phyloP scores from a whole-genome alignment of 768 basidiomycete genomes.

The Hortiboletus campestris region DNA sequence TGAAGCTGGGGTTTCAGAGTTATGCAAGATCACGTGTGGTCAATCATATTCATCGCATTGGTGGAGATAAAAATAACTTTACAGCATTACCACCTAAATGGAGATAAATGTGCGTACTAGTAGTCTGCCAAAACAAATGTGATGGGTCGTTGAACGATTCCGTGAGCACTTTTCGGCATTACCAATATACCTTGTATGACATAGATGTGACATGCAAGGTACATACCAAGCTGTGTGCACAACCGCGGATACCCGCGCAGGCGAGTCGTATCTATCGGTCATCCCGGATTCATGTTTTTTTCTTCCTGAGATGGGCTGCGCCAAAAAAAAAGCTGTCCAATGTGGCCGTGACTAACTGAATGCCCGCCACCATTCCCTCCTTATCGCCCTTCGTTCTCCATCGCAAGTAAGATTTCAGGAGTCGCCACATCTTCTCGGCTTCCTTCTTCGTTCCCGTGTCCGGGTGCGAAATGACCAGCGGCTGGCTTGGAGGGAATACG shows the following conservation, averaged over 20 bases:
- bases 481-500: constrained; percentile 31
- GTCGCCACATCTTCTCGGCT: background rate
- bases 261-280: background rate
- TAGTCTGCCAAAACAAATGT: too few species aligned
- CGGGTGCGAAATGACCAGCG: background rate
- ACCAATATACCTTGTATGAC: too few species aligned
- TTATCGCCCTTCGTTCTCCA: constrained; percentile 8
- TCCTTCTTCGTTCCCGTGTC: constrained; percentile 4
- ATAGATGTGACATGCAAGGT: background rate
- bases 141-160: too few species aligned
- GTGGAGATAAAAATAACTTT: too few species aligned
- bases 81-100: too few species aligned
- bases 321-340: background rate
- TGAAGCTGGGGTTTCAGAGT: too few species aligned
- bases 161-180: too few species aligned
- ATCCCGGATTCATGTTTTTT: background rate
- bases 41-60: too few species aligned
- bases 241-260: background rate
- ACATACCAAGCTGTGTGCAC: background rate
- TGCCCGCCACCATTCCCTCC: background rate
- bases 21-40: too few species aligned
- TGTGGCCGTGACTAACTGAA: background rate
- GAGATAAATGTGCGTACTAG: too few species aligned
- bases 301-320: background rate
- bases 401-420: background rate